Evolutionary conservation across 257 asterid genomes (phyloP).

Genomic region (Gentiana straminea): DNA sequence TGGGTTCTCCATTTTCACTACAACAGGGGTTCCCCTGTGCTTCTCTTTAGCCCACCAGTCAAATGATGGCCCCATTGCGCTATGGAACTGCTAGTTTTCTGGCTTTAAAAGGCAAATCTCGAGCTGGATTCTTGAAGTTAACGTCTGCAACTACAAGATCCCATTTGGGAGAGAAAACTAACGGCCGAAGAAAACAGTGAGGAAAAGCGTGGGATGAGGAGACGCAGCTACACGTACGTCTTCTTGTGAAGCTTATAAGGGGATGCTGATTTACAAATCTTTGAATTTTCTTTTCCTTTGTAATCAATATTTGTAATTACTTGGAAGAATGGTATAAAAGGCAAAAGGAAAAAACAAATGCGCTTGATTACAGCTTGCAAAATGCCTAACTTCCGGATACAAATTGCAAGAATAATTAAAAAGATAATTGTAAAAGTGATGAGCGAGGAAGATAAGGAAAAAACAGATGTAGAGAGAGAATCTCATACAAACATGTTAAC

Average conservation of each 20-base stretch:
- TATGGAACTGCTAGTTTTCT: neutral
- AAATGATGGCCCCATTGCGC: constrained; percentile 52
- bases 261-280: constrained; percentile 11
- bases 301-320: neutral
- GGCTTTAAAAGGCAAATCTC: too few species aligned
- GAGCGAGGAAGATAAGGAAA: neutral
- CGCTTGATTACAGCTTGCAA: constrained; percentile 22
- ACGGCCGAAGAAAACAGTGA: neutral
- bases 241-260: constrained; percentile 11
- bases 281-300: neutral
- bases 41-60: constrained; percentile 78
- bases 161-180: constrained; percentile 5
- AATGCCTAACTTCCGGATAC: neutral
- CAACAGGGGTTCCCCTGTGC: constrained; percentile 77
- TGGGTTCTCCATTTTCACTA: constrained; percentile 90
- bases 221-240: constrained; percentile 2
- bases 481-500: constrained; percentile 41
- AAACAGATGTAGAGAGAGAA: constrained; percentile 6
- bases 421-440: neutral
- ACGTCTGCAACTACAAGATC: constrained; percentile 6
- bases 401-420: too few species aligned
- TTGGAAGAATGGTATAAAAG: neutral
- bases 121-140: neutral
- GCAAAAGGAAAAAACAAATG: neutral
- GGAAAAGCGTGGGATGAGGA: too few species aligned